A percentile compares a stretch with the other conserved stretches of the same genome.
These are phyloP conservation scores for Phytophthora hibernalis DNA, from an alignment of 352 stramenopile genomes.

Conservation along the genomic window DNA sequence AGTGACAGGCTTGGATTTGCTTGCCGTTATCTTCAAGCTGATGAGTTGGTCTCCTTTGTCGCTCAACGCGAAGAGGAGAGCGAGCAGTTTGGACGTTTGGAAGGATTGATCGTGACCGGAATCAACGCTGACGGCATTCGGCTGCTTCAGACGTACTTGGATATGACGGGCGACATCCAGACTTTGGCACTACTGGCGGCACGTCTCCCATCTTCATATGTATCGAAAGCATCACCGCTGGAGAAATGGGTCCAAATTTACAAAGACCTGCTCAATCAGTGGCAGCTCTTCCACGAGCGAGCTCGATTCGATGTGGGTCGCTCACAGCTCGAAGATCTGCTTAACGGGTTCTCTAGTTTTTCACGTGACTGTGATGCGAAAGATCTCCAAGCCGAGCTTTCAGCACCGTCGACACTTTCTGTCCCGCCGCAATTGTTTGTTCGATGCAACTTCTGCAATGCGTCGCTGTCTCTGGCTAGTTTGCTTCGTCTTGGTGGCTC, in stretches of 20 bases:
- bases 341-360: constrained; percentile 81
- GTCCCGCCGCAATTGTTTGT: constrained; percentile 92
- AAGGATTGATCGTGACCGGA: constrained; percentile 92
- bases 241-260: constrained; percentile 93
- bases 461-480: constrained; percentile 89
- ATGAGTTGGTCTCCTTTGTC: constrained; percentile 89
- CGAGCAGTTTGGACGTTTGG: constrained; percentile 82
- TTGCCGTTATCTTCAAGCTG: constrained; percentile 87
- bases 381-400: constrained; percentile 54
- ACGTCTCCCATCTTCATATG: constrained; percentile 59
- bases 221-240: constrained; percentile 67
- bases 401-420: constrained; percentile 55
- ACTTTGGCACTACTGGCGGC: constrained; percentile 90
- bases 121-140: constrained; percentile 83
- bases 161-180: constrained; percentile 92
- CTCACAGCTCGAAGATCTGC: constrained; percentile 86
- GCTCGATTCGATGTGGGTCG: constrained; percentile 94
- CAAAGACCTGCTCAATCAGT: constrained; percentile 92
- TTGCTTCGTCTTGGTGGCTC: constrained; percentile 90
- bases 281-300: constrained; percentile 94
- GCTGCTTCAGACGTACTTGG: constrained; percentile 93
- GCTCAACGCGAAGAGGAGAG: constrained; percentile 82
- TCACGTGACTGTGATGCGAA: constrained; percentile 55
- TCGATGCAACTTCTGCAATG: constrained; percentile 95
- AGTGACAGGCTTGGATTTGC: constrained; percentile 93